Conservation (phyloP, 805 yeast species). For the Candida nanaspora region DNA sequence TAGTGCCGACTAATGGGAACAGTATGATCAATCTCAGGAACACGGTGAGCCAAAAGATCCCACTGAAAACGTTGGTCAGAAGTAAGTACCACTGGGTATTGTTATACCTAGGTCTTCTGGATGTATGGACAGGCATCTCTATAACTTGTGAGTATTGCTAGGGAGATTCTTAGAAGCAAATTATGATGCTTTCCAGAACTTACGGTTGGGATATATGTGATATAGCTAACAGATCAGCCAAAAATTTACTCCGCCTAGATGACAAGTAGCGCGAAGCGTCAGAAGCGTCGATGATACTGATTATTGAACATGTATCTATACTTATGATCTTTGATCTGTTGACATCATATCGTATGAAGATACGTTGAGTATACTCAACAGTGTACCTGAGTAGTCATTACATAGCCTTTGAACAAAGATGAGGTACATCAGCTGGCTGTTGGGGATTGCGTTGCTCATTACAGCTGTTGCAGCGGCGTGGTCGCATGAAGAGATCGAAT, state of each 20-base stretch:
- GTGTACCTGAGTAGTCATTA: too few relatives aligned
- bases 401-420: slow-evolving; percentile 1
- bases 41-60: slow-evolving; percentile 43
- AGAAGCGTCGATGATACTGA: too few relatives aligned
- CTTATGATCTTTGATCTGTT: too few relatives aligned
- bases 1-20: slow-evolving; percentile 57
- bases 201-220: too few relatives aligned
- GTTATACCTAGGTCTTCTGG: slow-evolving; percentile 10
- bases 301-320: too few relatives aligned
- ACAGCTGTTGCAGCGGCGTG: slow-evolving; percentile 9
- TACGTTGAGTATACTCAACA: too few relatives aligned
- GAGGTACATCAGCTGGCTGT: slow-evolving; percentile 8
- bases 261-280: too few relatives aligned
- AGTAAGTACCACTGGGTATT: slow-evolving; percentile 17
- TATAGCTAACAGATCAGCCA: too few relatives aligned
- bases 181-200: too few relatives aligned
- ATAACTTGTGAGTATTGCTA: not conserved
- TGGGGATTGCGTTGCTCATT: slow-evolving; percentile 2
- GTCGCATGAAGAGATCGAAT: slow-evolving; percentile 63
- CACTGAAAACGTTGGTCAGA: slow-evolving; percentile 19
- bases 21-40: slow-evolving; percentile 42
- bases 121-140: slow-evolving; percentile 4
- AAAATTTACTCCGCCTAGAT: too few relatives aligned
- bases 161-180: too few relatives aligned
- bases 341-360: too few relatives aligned